Evolutionary conservation across 2,329 filamentous ascomycete genomes (phyloP).

Genomic region (Pezicula neosporulosa): DNA sequence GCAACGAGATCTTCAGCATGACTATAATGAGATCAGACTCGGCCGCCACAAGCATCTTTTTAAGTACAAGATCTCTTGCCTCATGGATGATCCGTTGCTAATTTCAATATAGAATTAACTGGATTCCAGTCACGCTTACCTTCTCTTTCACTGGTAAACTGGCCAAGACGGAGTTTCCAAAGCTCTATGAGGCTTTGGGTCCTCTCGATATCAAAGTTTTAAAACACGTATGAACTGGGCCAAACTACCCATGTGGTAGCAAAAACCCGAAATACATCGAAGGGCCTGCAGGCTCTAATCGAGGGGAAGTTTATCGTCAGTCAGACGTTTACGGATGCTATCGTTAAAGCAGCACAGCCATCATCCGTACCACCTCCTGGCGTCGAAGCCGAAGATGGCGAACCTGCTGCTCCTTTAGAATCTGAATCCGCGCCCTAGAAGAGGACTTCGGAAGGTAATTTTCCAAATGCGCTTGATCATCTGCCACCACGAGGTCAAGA

Average conservation of each 20-base stretch:
- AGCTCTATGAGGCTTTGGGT: slow-evolving; percentile 66
- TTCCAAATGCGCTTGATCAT: slow-evolving; percentile 71
- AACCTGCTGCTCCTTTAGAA: not conserved
- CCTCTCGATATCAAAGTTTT: slow-evolving; percentile 86
- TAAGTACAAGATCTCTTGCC: slow-evolving; percentile 36
- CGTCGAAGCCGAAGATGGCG: slow-evolving; percentile 13
- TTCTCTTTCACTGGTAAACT: slow-evolving; percentile 75
- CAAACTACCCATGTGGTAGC: slow-evolving; percentile 85
- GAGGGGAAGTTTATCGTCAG: slow-evolving; percentile 76
- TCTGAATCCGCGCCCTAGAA: slow-evolving; percentile 60
- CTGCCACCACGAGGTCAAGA: slow-evolving; percentile 76
- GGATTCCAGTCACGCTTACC: slow-evolving; percentile 77
- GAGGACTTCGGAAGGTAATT: slow-evolving; percentile 72
- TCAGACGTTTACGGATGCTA: slow-evolving; percentile 67
- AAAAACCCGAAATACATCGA: slow-evolving; percentile 85
- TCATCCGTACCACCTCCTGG: slow-evolving; percentile 41
- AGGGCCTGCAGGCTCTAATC: slow-evolving; percentile 81
- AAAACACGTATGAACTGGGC: slow-evolving; percentile 62
- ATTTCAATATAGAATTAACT: slow-evolving; percentile 57
- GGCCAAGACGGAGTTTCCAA: slow-evolving; percentile 58
- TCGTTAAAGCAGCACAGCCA: slow-evolving; percentile 54
- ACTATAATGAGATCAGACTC: slow-evolving; percentile 64
- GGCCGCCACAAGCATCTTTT: slow-evolving; percentile 67
- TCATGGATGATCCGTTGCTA: not conserved
- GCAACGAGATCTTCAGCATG: slow-evolving; percentile 50